Evolutionary conservation across 176 grass and related monocot genomes (phyloP).

Genomic region (Chrysopogon serrulatus): DNA sequence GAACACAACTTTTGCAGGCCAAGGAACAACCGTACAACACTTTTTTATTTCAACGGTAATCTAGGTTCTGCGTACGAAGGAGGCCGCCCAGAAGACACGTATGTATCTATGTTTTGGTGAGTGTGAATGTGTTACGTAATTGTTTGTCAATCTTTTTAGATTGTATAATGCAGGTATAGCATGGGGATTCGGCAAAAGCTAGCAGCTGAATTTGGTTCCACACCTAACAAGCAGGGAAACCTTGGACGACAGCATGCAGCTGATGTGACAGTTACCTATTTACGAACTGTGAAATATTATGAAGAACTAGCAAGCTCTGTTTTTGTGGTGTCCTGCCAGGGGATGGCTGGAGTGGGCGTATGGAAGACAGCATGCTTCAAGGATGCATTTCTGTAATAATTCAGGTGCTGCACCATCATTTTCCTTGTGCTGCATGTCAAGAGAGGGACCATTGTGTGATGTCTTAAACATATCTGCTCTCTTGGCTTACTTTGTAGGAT

Average conservation of each 20-base stretch:
- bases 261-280: constrained; percentile 67
- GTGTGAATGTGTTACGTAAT: background rate
- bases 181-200: constrained; percentile 92
- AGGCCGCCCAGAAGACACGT: constrained; percentile 77
- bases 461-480: constrained; percentile 13
- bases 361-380: constrained; percentile 92
- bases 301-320: constrained; percentile 77
- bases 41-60: constrained; percentile 99
- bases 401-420: constrained; percentile 47
- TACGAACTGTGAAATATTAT: constrained; percentile 68
- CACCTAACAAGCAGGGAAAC: constrained; percentile 76
- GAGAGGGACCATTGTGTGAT: background rate
- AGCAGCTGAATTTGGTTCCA: constrained; percentile 79
- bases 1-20: constrained; percentile 41
- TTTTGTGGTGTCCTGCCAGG: constrained; percentile 92
- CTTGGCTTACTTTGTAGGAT: constrained; percentile 58
- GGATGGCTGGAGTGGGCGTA: constrained; percentile 96
- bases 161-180: constrained; percentile 72
- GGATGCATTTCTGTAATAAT: constrained; percentile 98
- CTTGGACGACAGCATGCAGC: constrained; percentile 65
- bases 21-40: constrained; percentile 65
- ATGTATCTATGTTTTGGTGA: constrained; percentile 42
- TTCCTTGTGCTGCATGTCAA: constrained; percentile 4
- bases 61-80: constrained; percentile 80
- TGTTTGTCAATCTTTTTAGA: constrained; percentile 31